Percentiles rank a stretch among this genome's conserved stretches.
Evolutionary conservation across 2,329 filamentous ascomycete species (phyloP).

Genomic region (Trichoderma harzianum): DNA sequence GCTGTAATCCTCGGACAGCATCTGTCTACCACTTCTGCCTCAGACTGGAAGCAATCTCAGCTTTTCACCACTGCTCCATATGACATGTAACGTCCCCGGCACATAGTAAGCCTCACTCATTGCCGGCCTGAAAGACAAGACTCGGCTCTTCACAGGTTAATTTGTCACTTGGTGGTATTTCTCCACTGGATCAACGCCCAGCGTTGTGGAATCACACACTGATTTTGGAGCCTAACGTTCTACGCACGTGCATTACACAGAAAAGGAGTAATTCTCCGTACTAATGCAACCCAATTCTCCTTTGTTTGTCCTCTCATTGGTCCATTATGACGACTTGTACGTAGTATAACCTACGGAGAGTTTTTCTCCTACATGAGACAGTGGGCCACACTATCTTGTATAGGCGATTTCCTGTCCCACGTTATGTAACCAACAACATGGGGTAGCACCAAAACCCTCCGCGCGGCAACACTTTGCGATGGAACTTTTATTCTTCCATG

Average conservation of each 20-base stretch:
- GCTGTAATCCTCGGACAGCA: not conserved
- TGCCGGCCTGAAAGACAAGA: not conserved
- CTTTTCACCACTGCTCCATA: not conserved
- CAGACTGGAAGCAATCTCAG: not conserved
- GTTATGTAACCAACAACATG: not conserved
- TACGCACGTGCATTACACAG: not conserved
- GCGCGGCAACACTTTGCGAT: not conserved
- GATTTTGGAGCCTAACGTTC: not conserved
- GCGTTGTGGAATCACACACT: not conserved
- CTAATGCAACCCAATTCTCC: not conserved
- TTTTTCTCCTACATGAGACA: not conserved
- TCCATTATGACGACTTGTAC: not conserved
- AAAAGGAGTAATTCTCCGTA: not conserved
- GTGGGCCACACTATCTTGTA: not conserved
- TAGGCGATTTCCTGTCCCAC: not conserved
- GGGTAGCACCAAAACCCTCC: not conserved
- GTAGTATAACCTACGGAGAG: not conserved
- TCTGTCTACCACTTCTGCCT: not conserved
- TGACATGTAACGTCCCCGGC: not conserved
- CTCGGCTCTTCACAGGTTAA: not conserved
- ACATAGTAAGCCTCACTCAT: not conserved
- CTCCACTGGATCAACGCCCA: not conserved
- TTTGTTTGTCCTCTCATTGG: not conserved
- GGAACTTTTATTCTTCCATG: not conserved
- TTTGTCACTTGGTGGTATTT: not conserved